Conservation (phyloP, 2,329 filamentous ascomycete genomes). For the Nemania bipapillata region DNA sequence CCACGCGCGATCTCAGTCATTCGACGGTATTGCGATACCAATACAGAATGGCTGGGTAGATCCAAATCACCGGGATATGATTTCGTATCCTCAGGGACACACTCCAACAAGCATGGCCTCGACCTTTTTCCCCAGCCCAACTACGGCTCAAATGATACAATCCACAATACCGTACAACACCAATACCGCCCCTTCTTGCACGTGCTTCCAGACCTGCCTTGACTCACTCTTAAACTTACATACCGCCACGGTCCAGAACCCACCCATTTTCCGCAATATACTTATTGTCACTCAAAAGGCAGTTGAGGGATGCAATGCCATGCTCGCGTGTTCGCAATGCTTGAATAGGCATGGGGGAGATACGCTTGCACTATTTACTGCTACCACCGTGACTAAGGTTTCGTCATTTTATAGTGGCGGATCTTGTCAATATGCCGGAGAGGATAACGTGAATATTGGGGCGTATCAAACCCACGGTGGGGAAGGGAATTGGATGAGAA, state of each 20-base stretch:
- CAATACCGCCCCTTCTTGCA: constrained; percentile 53
- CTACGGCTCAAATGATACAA: constrained; percentile 50
- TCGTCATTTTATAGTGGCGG: constrained; percentile 60
- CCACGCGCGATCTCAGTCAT: constrained; percentile 53
- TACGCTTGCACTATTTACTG: constrained; percentile 62
- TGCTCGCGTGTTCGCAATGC: constrained; percentile 60
- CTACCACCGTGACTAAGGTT: constrained; percentile 61
- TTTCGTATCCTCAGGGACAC: constrained; percentile 51
- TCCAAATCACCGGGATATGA: constrained; percentile 49
- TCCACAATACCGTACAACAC: constrained; percentile 47
- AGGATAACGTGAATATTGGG: constrained; percentile 57
- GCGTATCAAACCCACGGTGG: constrained; percentile 59
- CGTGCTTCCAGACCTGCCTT: constrained; percentile 60
- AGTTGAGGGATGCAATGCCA: constrained; percentile 60
- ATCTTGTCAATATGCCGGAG: constrained; percentile 46
- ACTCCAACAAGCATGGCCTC: constrained; percentile 53
- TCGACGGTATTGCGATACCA: constrained; percentile 51
- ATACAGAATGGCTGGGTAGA: constrained; percentile 49
- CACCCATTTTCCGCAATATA: constrained; percentile 58
- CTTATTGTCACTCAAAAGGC: constrained; percentile 61
- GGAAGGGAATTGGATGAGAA: constrained; percentile 60
- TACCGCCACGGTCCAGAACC: constrained; percentile 55
- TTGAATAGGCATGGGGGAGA: constrained; percentile 58
- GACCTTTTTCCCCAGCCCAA: constrained; percentile 57
- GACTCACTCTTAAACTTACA: constrained; percentile 61